Conservation (phyloP, 1,284 basidiomycete genomes). For the Coniferiporia sulphurascens region DNA sequence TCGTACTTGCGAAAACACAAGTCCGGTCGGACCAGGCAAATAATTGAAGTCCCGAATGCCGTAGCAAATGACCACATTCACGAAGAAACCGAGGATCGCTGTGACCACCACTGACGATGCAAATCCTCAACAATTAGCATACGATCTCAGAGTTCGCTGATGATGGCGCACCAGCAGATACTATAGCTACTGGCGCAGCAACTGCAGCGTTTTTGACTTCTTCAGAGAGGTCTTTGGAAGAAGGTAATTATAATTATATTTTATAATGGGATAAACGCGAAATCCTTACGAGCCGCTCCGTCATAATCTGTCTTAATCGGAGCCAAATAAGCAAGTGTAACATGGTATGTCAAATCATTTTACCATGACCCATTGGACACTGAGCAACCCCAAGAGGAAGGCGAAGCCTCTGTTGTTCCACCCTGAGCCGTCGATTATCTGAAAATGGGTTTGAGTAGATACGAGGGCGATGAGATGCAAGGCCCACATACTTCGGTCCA, state of each 20-base stretch:
- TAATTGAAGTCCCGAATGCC: slow-evolving; percentile 20
- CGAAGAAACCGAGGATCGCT: slow-evolving; percentile 21
- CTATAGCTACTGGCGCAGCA: slow-evolving; percentile 21
- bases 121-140: not conserved
- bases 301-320: slow-evolving; percentile 22
- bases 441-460: not conserved
- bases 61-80: slow-evolving; percentile 22
- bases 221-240: slow-evolving; percentile 21
- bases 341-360: not conserved
- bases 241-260: not conserved
- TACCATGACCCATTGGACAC: slow-evolving; percentile 25
- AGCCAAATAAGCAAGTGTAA: not conserved
- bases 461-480: not conserved
- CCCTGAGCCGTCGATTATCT: slow-evolving; percentile 22
- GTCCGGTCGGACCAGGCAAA: slow-evolving; percentile 22
- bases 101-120: slow-evolving; percentile 15
- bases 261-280: not conserved
- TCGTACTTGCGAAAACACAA: slow-evolving; percentile 21
- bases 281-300: slow-evolving; percentile 20
- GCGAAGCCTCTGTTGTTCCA: slow-evolving; percentile 22
- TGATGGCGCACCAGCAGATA: slow-evolving; percentile 16
- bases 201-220: slow-evolving; percentile 24
- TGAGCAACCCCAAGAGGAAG: slow-evolving; percentile 22
- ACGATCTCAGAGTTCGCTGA: not conserved
- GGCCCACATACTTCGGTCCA: slow-evolving; percentile 18